These are phyloP conservation scores for Pisolithus tinctorius DNA, from an alignment of 768 basidiomycete species.

Conservation along the genomic window DNA sequence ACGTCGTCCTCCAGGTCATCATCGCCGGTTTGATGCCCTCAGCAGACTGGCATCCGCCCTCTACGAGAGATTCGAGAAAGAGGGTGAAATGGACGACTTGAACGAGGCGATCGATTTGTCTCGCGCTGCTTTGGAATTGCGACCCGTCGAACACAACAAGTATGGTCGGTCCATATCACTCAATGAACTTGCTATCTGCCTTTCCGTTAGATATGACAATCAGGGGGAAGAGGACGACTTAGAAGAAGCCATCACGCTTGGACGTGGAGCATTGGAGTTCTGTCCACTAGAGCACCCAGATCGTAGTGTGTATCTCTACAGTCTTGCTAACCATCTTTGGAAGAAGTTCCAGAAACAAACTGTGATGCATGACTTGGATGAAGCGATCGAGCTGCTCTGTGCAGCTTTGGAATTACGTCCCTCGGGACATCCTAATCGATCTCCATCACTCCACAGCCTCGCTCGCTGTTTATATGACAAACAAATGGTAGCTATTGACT, in stretches of 20 bases:
- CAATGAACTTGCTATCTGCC: neutral
- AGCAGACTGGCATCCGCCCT: too few relatives aligned
- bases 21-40: too few relatives aligned
- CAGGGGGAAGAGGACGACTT: neutral
- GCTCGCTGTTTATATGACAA: neutral
- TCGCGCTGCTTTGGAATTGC: too few relatives aligned
- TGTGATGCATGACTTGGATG: neutral
- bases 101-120: too few relatives aligned
- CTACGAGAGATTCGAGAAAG: too few relatives aligned
- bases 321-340: slow-evolving; percentile 7
- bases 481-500: neutral
- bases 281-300: slow-evolving; percentile 2
- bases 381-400: slow-evolving; percentile 4
- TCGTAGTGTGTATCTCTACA: slow-evolving; percentile 1
- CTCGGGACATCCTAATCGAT: slow-evolving; percentile 3
- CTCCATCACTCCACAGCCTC: slow-evolving; percentile 8
- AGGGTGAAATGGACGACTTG: too few relatives aligned
- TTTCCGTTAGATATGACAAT: neutral
- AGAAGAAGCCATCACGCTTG: slow-evolving; percentile 6
- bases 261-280: slow-evolving; percentile 6
- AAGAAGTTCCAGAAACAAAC: slow-evolving; percentile 8
- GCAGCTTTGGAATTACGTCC: slow-evolving; percentile 9
- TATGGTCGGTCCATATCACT: neutral
- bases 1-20: too few relatives aligned
- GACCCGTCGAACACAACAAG: neutral